Percentiles rank a stretch among this genome's conserved stretches.
phyloP scores from a whole-genome alignment of 176 grass and related monocot species.

The Raddia distichophylla region DNA sequence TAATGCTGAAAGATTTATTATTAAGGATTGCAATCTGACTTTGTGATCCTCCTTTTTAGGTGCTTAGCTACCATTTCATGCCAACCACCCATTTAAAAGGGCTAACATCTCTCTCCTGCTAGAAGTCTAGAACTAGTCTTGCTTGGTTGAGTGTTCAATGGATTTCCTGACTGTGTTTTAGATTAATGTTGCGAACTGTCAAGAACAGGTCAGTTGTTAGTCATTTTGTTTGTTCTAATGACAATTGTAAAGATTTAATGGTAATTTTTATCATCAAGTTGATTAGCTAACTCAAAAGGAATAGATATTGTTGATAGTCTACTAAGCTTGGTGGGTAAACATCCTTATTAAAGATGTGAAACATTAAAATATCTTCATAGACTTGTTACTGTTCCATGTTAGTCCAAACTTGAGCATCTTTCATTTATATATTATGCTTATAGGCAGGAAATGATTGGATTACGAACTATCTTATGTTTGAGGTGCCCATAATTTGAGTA shows the following conservation, averaged over 20 bases:
- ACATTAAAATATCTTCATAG: slow-evolving; percentile 12
- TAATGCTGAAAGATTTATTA: slow-evolving; percentile 11
- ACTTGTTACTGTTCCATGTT: background rate
- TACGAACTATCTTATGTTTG: background rate
- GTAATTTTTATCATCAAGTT: background rate
- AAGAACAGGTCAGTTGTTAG: background rate
- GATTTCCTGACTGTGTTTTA: slow-evolving; percentile 3
- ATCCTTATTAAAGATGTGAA: background rate
- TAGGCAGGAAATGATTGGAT: background rate
- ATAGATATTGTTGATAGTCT: background rate
- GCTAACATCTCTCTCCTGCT: background rate
- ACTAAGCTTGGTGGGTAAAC: background rate
- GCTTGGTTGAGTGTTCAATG: background rate
- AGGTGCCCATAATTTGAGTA: background rate
- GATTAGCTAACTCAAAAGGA: background rate
- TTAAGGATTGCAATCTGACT: background rate
- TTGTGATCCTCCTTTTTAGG: background rate
- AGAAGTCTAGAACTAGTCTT: background rate
- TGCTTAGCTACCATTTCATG: slow-evolving; percentile 6
- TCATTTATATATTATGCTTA: background rate
- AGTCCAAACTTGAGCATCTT: background rate
- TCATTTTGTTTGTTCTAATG: background rate
- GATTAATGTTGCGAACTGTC: background rate
- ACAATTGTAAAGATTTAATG: slow-evolving; percentile 10
- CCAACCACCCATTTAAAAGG: background rate